These are phyloP conservation scores for Aspergillus arachidicola DNA, from an alignment of 2,329 filamentous ascomycete genomes.

Conservation along the genomic window DNA sequence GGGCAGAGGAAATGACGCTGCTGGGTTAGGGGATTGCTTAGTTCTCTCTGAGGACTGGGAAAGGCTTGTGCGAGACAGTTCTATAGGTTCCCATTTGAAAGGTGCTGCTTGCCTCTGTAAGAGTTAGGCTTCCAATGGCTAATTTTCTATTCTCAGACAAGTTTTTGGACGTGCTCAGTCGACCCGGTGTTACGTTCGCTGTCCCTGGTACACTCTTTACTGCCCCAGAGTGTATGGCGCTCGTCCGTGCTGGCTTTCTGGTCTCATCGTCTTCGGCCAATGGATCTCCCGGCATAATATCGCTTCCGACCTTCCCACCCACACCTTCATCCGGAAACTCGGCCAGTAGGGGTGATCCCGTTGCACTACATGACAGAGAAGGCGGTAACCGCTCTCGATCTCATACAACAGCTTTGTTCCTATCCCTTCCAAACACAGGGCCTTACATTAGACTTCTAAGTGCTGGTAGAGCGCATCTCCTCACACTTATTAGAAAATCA, in stretches of 20 bases:
- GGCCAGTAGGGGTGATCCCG: constrained; percentile 29
- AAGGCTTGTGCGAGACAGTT: constrained; percentile 40
- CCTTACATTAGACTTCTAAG: constrained; percentile 61
- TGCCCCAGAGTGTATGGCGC: constrained; percentile 48
- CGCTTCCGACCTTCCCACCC: constrained; percentile 33
- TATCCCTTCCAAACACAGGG: constrained; percentile 63
- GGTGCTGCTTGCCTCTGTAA: constrained; percentile 24
- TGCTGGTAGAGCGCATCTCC: constrained; percentile 57
- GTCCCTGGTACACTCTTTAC: constrained; percentile 50
- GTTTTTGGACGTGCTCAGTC: constrained; percentile 52
- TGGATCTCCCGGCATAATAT: constrained; percentile 47
- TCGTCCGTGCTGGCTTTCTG: constrained; percentile 59
- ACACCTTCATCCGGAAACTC: constrained; percentile 21
- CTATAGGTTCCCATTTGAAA: constrained; percentile 38
- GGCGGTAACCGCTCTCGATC: constrained; percentile 15
- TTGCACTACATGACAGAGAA: background rate
- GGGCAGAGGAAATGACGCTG: constrained; percentile 58
- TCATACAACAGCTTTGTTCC: constrained; percentile 44
- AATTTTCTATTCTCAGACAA: constrained; percentile 41
- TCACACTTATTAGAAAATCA: constrained; percentile 55
- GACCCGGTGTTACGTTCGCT: constrained; percentile 50
- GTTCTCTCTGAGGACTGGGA: constrained; percentile 59
- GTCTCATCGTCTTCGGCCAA: constrained; percentile 48
- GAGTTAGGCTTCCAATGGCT: background rate
- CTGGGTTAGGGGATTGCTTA: constrained; percentile 61